Conservation (phyloP, 1,284 basidiomycete species). For the Pterulicium gracile region DNA sequence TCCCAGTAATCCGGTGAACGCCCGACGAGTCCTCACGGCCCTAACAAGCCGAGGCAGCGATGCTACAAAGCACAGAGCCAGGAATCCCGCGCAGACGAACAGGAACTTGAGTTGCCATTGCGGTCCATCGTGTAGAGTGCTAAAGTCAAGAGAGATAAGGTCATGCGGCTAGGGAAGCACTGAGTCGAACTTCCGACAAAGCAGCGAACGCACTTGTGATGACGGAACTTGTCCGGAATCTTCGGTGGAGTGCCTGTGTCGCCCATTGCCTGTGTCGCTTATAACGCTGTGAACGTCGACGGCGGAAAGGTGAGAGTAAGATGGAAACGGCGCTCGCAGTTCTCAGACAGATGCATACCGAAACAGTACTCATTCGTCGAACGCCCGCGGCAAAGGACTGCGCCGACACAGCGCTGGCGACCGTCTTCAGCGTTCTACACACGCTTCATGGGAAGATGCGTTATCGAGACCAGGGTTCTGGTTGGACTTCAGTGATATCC, state of each 20-base stretch:
- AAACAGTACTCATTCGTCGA: too few species aligned
- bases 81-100: background rate
- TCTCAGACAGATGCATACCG: too few species aligned
- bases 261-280: background rate
- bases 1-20: background rate
- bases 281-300: too few species aligned
- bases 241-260: background rate
- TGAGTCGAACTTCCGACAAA: too few species aligned
- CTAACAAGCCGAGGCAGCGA: background rate
- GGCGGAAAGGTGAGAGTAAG: too few species aligned
- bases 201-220: background rate
- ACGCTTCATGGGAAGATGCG: too few species aligned
- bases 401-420: too few species aligned
- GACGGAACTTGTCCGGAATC: background rate
- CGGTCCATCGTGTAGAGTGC: background rate
- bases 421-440: too few species aligned
- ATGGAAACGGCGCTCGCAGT: too few species aligned
- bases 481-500: too few species aligned
- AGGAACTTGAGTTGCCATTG: background rate
- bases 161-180: background rate
- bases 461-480: too few species aligned
- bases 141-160: background rate
- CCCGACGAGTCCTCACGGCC: background rate
- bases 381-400: too few species aligned
- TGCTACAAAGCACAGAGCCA: background rate